Conservation (phyloP, 208 protist species). For the Phytomonas serpens region DNA sequence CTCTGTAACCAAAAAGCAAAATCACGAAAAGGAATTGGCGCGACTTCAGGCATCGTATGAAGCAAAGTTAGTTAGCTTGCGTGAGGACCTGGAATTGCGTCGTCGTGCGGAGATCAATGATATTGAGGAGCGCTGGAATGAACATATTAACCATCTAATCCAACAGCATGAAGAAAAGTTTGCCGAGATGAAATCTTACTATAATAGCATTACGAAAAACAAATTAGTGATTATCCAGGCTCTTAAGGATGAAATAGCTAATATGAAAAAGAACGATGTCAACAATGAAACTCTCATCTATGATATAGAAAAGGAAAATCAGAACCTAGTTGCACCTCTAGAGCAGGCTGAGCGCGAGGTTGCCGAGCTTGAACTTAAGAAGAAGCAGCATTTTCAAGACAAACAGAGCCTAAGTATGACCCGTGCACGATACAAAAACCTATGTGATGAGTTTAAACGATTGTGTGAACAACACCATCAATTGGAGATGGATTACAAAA, state of each 20-base stretch:
- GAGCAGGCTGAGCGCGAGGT: slow-evolving; percentile 85
- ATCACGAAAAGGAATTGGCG: slow-evolving; percentile 77
- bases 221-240: slow-evolving; percentile 97
- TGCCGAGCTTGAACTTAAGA: slow-evolving; percentile 81
- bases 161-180: slow-evolving; percentile 94
- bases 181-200: slow-evolving; percentile 96
- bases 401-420: slow-evolving; percentile 89
- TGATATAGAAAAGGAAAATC: slow-evolving; percentile 96
- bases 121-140: slow-evolving; percentile 94
- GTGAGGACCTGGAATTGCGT: slow-evolving; percentile 90
- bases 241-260: slow-evolving; percentile 93
- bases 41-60: slow-evolving; percentile 84
- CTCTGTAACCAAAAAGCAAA: slow-evolving; percentile 77
- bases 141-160: slow-evolving; percentile 95
- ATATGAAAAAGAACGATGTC: slow-evolving; percentile 94
- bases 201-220: slow-evolving; percentile 97
- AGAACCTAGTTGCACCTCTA: slow-evolving; percentile 92
- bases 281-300: slow-evolving; percentile 96
- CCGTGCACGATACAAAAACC: slow-evolving; percentile 57
- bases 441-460: slow-evolving; percentile 74
- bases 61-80: slow-evolving; percentile 80
- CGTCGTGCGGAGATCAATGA: slow-evolving; percentile 92
- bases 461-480: slow-evolving; percentile 86
- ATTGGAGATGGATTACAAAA: slow-evolving; percentile 81
- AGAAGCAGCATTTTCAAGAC: slow-evolving; percentile 93